phyloP scores from a whole-genome alignment of 768 basidiomycete genomes.

The Termitomyces sp. region DNA sequence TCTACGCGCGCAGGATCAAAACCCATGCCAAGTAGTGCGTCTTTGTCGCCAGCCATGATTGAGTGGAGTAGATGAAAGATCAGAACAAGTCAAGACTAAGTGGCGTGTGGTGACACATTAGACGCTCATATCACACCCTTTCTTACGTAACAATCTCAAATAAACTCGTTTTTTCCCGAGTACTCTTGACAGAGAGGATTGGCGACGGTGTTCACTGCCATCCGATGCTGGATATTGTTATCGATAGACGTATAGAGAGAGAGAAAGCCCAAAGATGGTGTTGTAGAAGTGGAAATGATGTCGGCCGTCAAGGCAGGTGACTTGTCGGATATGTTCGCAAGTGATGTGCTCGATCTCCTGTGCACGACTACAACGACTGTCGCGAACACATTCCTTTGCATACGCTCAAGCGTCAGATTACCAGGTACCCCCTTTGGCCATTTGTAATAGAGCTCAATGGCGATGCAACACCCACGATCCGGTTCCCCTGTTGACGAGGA shows the following conservation, averaged over 20 bases:
- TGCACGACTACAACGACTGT: constrained; percentile 25
- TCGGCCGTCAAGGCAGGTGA: constrained; percentile 11
- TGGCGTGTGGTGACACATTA: background rate
- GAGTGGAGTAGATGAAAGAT: background rate
- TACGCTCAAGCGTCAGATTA: background rate
- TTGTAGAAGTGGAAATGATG: background rate
- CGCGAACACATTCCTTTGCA: constrained; percentile 1
- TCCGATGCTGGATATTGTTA: background rate
- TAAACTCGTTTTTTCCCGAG: background rate
- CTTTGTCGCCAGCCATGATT: constrained; percentile 59
- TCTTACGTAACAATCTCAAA: background rate
- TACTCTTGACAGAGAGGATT: too few species aligned
- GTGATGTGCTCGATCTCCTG: constrained; percentile 9
- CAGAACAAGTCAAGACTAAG: too few species aligned
- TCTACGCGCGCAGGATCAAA: constrained; percentile 83
- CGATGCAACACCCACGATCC: constrained; percentile 37
- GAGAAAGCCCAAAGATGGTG: background rate
- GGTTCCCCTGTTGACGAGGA: constrained; percentile 60
- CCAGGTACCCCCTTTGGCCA: background rate
- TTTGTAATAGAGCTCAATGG: constrained; percentile 34
- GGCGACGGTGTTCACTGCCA: background rate
- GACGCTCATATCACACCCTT: constrained; percentile 1
- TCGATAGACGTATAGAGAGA: background rate
- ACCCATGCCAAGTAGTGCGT: constrained; percentile 80
- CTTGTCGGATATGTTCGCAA: constrained; percentile 12